A percentile compares a stretch with the other conserved stretches of the same genome.
Evolutionary conservation across 805 yeast species (phyloP).

Genomic region (Nakazawaea ishiwadae): DNA sequence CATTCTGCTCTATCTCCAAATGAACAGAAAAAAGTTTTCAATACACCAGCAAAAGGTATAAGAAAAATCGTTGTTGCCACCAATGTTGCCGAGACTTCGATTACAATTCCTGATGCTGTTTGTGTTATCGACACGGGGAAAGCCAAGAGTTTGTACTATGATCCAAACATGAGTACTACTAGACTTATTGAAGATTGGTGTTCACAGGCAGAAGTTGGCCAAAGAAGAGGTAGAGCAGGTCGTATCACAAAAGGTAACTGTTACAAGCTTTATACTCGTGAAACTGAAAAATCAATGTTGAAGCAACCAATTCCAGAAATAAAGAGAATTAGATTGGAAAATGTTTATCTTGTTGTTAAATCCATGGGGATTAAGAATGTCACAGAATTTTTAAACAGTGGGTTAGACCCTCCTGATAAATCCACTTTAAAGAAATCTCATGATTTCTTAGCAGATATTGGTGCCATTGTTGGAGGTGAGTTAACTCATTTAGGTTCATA

Average conservation of each 20-base stretch:
- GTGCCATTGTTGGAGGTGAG: constrained; percentile 51
- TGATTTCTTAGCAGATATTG: constrained; percentile 56
- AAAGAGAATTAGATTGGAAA: constrained; percentile 76
- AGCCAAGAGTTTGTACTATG: constrained; percentile 73
- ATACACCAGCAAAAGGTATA: constrained; percentile 40
- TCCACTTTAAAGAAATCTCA: constrained; percentile 48
- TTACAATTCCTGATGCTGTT: constrained; percentile 92
- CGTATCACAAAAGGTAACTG: constrained; percentile 84
- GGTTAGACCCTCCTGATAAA: constrained; percentile 76
- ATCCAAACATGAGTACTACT: constrained; percentile 62
- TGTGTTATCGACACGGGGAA: constrained; percentile 87
- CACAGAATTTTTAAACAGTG: constrained; percentile 59
- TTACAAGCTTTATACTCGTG: constrained; percentile 69
- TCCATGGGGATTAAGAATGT: constrained; percentile 84
- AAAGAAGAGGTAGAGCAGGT: constrained; percentile 98
- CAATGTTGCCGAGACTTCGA: constrained; percentile 95
- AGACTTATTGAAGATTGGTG: constrained; percentile 78
- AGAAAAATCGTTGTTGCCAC: constrained; percentile 87
- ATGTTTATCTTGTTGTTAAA: constrained; percentile 76
- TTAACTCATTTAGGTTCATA: constrained; percentile 78
- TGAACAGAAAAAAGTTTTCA: constrained; percentile 79
- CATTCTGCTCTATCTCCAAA: constrained; percentile 84
- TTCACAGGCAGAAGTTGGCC: constrained; percentile 83
- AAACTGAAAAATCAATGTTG: constrained; percentile 55
- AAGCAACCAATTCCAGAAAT: constrained; percentile 87